These are phyloP conservation scores for Pleomassaria siparia DNA, from an alignment of 2,329 filamentous ascomycete genomes.

Conservation along the genomic window DNA sequence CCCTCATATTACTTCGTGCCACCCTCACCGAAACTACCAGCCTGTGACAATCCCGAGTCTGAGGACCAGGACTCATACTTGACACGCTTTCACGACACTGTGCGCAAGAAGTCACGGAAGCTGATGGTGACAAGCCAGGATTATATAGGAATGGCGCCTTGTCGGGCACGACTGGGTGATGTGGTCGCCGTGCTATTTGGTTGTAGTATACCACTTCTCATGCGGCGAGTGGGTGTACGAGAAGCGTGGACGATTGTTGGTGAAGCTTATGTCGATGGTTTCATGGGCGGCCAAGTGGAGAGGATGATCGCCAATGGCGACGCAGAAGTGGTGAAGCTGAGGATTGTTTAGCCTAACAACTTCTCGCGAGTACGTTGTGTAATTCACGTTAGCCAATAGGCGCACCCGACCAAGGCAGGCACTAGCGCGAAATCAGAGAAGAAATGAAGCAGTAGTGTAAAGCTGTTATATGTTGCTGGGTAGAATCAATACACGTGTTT, in stretches of 20 bases:
- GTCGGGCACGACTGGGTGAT: constrained; percentile 30
- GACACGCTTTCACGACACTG: constrained; percentile 31
- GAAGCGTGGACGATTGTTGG: constrained; percentile 31
- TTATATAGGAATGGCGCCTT: constrained; percentile 31
- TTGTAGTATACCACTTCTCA: constrained; percentile 40
- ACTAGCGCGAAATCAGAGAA: background rate
- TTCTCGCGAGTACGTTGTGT: no score
- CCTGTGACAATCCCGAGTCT: background rate
- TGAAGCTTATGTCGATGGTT: constrained; percentile 29
- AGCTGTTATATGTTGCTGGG: background rate
- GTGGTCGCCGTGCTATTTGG: constrained; percentile 35
- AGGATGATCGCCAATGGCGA: background rate
- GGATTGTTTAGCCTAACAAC: constrained; percentile 3
- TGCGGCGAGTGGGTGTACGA: constrained; percentile 17
- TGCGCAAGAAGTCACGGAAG: constrained; percentile 31
- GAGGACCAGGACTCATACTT: constrained; percentile 19
- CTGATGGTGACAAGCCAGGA: constrained; percentile 30
- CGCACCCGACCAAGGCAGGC: no score
- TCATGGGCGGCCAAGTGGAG: constrained; percentile 32
- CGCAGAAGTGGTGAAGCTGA: background rate
- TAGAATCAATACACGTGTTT: background rate
- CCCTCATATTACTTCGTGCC: background rate
- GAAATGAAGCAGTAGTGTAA: no score
- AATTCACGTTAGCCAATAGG: no score
- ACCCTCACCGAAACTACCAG: background rate